A percentile compares a stretch with the other conserved stretches of the same genome.
Evolutionary conservation across 2,329 filamentous ascomycete genomes (phyloP).

Genomic region (Corynespora cassiicola): DNA sequence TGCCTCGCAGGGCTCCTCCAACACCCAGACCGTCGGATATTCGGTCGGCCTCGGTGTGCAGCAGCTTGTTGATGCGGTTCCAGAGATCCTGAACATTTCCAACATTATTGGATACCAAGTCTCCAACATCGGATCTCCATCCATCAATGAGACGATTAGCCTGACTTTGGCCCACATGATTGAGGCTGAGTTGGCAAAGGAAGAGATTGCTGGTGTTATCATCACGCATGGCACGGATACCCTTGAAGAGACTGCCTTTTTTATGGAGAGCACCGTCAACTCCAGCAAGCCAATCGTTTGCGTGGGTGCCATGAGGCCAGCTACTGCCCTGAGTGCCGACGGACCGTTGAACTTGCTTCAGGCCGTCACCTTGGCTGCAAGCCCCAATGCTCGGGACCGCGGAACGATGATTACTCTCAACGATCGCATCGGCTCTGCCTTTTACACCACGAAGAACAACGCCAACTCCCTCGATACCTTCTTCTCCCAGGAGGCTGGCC

Average conservation of each 20-base stretch:
- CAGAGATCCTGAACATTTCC: slow-evolving; percentile 60
- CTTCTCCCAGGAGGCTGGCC: slow-evolving; percentile 60
- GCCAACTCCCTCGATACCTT: slow-evolving; percentile 70
- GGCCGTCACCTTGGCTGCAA: slow-evolving; percentile 63
- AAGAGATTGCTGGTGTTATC: slow-evolving; percentile 56
- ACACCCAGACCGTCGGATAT: slow-evolving; percentile 63
- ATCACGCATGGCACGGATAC: slow-evolving; percentile 72
- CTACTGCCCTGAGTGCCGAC: slow-evolving; percentile 68
- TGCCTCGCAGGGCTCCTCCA: slow-evolving; percentile 58
- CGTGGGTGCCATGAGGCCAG: slow-evolving; percentile 69
- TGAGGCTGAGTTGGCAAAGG: slow-evolving; percentile 56
- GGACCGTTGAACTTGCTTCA: slow-evolving; percentile 68
- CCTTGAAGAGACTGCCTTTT: slow-evolving; percentile 69
- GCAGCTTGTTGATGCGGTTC: slow-evolving; percentile 61
- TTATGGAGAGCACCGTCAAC: slow-evolving; percentile 64
- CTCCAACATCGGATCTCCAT: slow-evolving; percentile 42
- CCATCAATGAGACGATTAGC: slow-evolving; percentile 57
- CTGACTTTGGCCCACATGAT: slow-evolving; percentile 58
- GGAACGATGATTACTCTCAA: slow-evolving; percentile 68
- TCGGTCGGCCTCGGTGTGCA: slow-evolving; percentile 58
- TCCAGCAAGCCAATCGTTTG: slow-evolving; percentile 66
- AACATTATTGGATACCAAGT: slow-evolving; percentile 60
- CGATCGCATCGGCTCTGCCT: slow-evolving; percentile 65
- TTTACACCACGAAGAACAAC: slow-evolving; percentile 67
- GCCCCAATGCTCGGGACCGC: slow-evolving; percentile 53